Evolutionary conservation across 2,329 filamentous ascomycete species (phyloP).

Genomic region (Alternaria conjuncta): DNA sequence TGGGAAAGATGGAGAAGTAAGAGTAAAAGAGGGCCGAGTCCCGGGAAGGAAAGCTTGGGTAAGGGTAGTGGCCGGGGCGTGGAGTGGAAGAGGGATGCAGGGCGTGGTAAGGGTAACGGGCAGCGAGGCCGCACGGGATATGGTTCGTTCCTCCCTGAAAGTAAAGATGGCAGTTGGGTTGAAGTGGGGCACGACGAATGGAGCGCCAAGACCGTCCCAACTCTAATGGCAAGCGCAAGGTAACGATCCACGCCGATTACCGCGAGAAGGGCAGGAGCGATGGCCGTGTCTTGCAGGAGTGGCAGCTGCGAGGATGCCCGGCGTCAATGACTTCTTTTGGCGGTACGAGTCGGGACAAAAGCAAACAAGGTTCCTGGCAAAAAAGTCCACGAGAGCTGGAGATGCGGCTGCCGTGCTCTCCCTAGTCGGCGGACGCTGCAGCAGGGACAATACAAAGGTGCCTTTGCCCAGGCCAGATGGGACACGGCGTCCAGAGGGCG

Average conservation of each 20-base stretch:
- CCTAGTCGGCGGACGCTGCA: slow-evolving; percentile 18
- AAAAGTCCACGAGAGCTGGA: slow-evolving; percentile 30
- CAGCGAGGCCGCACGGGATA: slow-evolving; percentile 15
- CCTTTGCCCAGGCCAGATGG: slow-evolving; percentile 8
- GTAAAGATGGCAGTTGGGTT: slow-evolving; percentile 29
- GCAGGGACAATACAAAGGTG: slow-evolving; percentile 26
- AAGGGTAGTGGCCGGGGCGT: slow-evolving; percentile 22
- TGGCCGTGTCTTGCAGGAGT: slow-evolving; percentile 3
- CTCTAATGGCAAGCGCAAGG: slow-evolving; percentile 27
- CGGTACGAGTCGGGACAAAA: slow-evolving; percentile 32
- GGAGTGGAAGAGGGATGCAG: slow-evolving; percentile 17
- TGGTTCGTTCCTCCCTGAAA: slow-evolving; percentile 28
- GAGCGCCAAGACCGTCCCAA: slow-evolving; percentile 24
- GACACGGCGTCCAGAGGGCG: slow-evolving; percentile 31
- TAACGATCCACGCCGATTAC: neutral
- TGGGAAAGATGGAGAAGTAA: slow-evolving; percentile 8
- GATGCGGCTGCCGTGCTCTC: slow-evolving; percentile 45
- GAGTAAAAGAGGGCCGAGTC: slow-evolving; percentile 1
- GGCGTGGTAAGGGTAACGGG: slow-evolving; percentile 16
- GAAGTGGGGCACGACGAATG: slow-evolving; percentile 32
- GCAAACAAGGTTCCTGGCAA: slow-evolving; percentile 28
- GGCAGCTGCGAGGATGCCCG: slow-evolving; percentile 20
- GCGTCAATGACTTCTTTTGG: slow-evolving; percentile 21
- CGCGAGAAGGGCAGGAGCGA: neutral
- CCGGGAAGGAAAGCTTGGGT: slow-evolving; percentile 5